Percentiles rank a stretch among this genome's conserved stretches.
phyloP scores from a whole-genome alignment of 2,329 filamentous ascomycete genomes.

The Domatiomyces catenatus region DNA sequence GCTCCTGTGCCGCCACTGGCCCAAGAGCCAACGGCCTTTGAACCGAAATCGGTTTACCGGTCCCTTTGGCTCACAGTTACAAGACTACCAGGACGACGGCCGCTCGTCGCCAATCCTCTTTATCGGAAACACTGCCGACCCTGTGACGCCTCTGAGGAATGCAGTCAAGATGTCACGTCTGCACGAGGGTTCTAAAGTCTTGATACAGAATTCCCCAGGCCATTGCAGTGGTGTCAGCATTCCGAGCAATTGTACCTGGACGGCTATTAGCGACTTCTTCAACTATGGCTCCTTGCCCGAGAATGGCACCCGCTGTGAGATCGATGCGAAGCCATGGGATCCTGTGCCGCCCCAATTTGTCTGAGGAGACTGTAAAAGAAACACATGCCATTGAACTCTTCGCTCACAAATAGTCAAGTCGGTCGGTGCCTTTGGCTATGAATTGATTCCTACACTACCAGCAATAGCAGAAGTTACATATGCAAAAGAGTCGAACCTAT shows the following conservation, averaged over 20 bases:
- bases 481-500: not conserved
- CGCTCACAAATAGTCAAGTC: not conserved
- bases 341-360: not conserved
- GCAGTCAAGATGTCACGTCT: conserved; percentile 22
- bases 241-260: conserved; percentile 25
- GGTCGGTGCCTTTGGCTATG: not conserved
- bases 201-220: conserved; percentile 31
- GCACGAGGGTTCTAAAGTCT: conserved; percentile 31
- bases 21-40: conserved; percentile 14
- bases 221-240: conserved; percentile 20
- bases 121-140: conserved; percentile 42
- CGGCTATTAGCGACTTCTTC: conserved; percentile 27
- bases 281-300: conserved; percentile 26
- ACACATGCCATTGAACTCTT: not conserved
- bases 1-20: conserved; percentile 25
- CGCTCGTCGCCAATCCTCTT: conserved; percentile 40
- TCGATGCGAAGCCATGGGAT: conserved; percentile 23
- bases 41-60: conserved; percentile 25
- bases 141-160: conserved; percentile 39
- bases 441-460: not conserved
- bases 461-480: not conserved
- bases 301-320: conserved; percentile 23
- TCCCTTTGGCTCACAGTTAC: conserved; percentile 14
- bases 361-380: not conserved
- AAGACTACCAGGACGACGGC: conserved; percentile 15